Evolutionary conservation across 805 yeast species (phyloP), one percentile per base, ranked within the genome.

Genomic region (Yueomyces sinensis): DNA sequence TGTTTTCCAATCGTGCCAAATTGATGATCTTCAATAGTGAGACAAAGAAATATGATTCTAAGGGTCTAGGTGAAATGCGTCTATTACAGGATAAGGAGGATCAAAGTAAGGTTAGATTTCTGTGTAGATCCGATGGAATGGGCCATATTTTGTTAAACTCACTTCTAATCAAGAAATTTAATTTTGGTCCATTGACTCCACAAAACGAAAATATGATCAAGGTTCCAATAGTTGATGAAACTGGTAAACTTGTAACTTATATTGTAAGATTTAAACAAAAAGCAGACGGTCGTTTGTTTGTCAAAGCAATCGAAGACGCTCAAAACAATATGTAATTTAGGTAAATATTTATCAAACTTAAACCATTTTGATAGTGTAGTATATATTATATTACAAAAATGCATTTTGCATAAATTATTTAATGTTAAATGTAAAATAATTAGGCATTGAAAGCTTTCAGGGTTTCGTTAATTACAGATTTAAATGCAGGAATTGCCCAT

Each of bases 41-140:
- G 17, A 66, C 72, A 31, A 70, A 70, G 31, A 51, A 57, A 31
- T 82, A 81, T 50, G 66, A 63, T 27, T 59, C 73, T 5, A 68
- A 69, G 42, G 97, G 97, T 11, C 63, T 86, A 3, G 97, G 97
- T 3, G 87, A 78, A 33, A 63, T 86, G 45, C 81, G 83, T 47
- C 63, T 89, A 11, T 62, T 89, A 36, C 73, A 68, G 38, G 67
- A 78, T 46, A 68, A 68, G 34, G 66, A 62, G 2, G 75, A 79
- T 9, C 60, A 63, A 17, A 41, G 50, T 0, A 82, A 82, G 50
- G 52, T 76, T 3, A 73, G 97, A 53, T 59, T 82, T 13, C 60
- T 89, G 27, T 68, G 89, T 16, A 74, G 97, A 48, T 82, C 95
- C 0, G 97, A 87, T 37, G 95, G 95, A 20, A 76, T 84, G 28